phyloP scores from a whole-genome alignment of 2,329 filamentous ascomycete species.

The Pseudopyricularia cyperi region DNA sequence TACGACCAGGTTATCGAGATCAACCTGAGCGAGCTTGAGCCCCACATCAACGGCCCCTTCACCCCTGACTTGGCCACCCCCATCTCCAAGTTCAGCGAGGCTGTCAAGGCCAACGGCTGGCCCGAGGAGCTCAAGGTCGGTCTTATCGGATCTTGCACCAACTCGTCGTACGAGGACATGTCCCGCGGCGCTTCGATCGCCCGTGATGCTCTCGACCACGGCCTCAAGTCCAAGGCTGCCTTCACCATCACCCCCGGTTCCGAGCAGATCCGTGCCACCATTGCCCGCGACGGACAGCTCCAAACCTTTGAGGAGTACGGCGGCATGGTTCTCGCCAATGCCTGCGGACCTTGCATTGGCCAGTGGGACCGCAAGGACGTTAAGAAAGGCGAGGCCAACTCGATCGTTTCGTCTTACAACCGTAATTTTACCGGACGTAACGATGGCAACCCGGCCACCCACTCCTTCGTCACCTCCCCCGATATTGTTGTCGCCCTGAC shows the following conservation, averaged over 20 bases:
- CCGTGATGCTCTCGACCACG: slow-evolving; percentile 79
- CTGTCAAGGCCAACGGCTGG: slow-evolving; percentile 90
- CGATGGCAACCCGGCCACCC: slow-evolving; percentile 36
- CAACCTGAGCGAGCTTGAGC: slow-evolving; percentile 88
- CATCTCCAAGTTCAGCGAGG: slow-evolving; percentile 93
- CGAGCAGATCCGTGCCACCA: slow-evolving; percentile 92
- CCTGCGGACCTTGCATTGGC: slow-evolving; percentile 83
- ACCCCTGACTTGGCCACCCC: slow-evolving; percentile 96
- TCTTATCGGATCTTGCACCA: slow-evolving; percentile 96
- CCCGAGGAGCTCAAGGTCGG: slow-evolving; percentile 93
- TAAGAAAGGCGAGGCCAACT: slow-evolving; percentile 91
- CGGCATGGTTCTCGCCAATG: slow-evolving; percentile 87
- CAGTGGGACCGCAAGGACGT: slow-evolving; percentile 94
- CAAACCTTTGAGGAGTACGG: slow-evolving; percentile 94
- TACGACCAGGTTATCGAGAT: slow-evolving; percentile 96
- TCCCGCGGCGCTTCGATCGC: slow-evolving; percentile 84
- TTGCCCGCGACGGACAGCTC: slow-evolving; percentile 80
- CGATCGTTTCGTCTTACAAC: slow-evolving; percentile 98
- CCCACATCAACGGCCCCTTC: slow-evolving; percentile 97
- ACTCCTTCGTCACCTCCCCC: slow-evolving; percentile 33
- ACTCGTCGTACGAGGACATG: slow-evolving; percentile 82
- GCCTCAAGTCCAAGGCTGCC: slow-evolving; percentile 81
- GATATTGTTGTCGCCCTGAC: slow-evolving; percentile 29
- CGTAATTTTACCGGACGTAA: slow-evolving; percentile 99
- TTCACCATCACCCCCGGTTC: slow-evolving; percentile 96